These are phyloP conservation scores for Bjerkandera adusta DNA, from an alignment of 1,284 basidiomycete species.

Conservation along the genomic window DNA sequence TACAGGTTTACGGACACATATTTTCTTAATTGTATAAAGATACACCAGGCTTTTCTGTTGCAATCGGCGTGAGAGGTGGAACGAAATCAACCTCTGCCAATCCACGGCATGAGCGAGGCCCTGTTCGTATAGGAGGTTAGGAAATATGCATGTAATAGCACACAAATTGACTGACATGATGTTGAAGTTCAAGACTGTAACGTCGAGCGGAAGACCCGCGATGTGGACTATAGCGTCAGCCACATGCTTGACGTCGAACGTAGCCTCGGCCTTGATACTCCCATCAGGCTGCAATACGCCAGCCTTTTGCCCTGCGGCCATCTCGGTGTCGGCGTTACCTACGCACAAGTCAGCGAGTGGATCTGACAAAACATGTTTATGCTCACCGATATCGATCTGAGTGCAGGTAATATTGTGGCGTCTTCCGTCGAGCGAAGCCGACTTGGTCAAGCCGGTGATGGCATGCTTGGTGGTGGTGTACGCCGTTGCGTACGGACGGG, in stretches of 20 bases:
- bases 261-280: slow-evolving; percentile 53
- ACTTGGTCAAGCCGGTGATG: slow-evolving; percentile 72
- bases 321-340: slow-evolving; percentile 69
- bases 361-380: slow-evolving; percentile 12
- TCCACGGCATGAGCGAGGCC: slow-evolving; percentile 28
- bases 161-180: slow-evolving; percentile 62
- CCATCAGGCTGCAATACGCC: slow-evolving; percentile 74
- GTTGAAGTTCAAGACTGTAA: slow-evolving; percentile 69
- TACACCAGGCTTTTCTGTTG: no score
- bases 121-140: slow-evolving; percentile 12
- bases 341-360: not conserved
- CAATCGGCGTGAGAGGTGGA: no score
- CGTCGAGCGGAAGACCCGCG: slow-evolving; percentile 62
- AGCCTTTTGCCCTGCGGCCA: slow-evolving; percentile 43
- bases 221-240: slow-evolving; percentile 71
- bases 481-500: slow-evolving; percentile 63
- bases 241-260: slow-evolving; percentile 70
- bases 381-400: slow-evolving; percentile 76
- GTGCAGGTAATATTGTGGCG: slow-evolving; percentile 72
- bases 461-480: slow-evolving; percentile 83
- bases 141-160: not conserved
- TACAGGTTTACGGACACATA: no score
- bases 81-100: slow-evolving; percentile 24
- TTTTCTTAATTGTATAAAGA: no score
- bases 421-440: slow-evolving; percentile 74